Percentiles rank a stretch among this genome's conserved stretches.
These are phyloP conservation scores for Colletotrichum australisinense DNA, from an alignment of 2,329 filamentous ascomycete genomes.

Conservation along the genomic window DNA sequence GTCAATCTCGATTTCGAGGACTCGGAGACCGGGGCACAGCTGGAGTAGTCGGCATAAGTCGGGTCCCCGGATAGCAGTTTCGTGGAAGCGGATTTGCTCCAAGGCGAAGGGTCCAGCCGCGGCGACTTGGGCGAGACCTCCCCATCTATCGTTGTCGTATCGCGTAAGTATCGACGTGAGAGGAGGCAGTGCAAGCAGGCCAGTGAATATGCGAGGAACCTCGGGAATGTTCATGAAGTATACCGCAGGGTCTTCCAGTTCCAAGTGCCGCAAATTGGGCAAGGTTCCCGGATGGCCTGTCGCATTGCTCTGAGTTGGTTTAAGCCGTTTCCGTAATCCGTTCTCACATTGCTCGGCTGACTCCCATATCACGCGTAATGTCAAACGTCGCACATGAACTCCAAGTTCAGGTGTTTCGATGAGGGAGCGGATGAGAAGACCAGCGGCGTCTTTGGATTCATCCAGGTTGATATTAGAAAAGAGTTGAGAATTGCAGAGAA, in stretches of 20 bases:
- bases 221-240: neutral
- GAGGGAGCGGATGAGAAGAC: neutral
- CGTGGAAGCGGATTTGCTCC: neutral
- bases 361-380: neutral
- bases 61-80: neutral
- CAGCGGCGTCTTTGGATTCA: neutral
- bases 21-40: neutral
- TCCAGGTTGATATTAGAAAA: neutral
- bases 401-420: neutral
- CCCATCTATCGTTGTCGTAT: conserved; percentile 2
- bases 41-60: neutral
- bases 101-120: neutral
- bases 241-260: neutral
- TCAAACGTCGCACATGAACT: neutral
- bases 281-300: neutral
- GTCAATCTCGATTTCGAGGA: neutral
- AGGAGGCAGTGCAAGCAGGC: conserved; percentile 3
- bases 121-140: neutral
- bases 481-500: neutral
- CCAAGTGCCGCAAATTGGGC: neutral
- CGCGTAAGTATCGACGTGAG: neutral
- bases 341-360: neutral
- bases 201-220: neutral
- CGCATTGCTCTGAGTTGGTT: neutral
- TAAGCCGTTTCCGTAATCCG: neutral